A percentile compares a stretch with the other conserved stretches of the same genome.
Conservation (phyloP, 1,139 yeast species). For the Meyerozyma smithsonii region DNA sequence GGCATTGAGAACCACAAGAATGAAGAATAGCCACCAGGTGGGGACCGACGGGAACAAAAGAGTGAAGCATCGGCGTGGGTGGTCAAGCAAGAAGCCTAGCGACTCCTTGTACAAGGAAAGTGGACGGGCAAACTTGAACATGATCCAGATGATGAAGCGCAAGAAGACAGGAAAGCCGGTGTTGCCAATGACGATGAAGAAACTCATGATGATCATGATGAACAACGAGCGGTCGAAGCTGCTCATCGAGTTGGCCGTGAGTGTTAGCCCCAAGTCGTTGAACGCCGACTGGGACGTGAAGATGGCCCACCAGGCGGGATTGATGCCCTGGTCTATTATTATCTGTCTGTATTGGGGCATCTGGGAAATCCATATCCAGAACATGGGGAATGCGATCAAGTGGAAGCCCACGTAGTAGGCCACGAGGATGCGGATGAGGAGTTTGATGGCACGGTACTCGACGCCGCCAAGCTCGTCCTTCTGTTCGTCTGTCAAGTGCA, state of each 20-base stretch:
- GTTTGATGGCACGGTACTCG: slow-evolving; percentile 84
- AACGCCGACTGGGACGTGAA: slow-evolving; percentile 76
- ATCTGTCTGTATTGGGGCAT: slow-evolving; percentile 36
- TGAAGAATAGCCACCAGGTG: slow-evolving; percentile 89
- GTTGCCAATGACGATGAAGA: slow-evolving; percentile 83
- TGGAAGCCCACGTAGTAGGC: slow-evolving; percentile 75
- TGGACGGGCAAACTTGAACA: slow-evolving; percentile 64
- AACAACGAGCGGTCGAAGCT: slow-evolving; percentile 61
- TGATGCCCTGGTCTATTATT: slow-evolving; percentile 51
- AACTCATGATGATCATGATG: slow-evolving; percentile 55
- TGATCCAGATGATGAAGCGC: slow-evolving; percentile 75
- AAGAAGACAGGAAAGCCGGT: slow-evolving; percentile 87
- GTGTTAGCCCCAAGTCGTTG: slow-evolving; percentile 77
- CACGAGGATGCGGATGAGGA: slow-evolving; percentile 63
- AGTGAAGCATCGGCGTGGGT: slow-evolving; percentile 96
- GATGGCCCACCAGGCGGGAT: slow-evolving; percentile 90
- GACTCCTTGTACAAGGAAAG: slow-evolving; percentile 68
- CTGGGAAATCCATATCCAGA: slow-evolving; percentile 63
- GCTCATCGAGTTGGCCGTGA: slow-evolving; percentile 74
- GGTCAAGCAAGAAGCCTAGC: slow-evolving; percentile 81
- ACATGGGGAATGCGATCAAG: slow-evolving; percentile 49
- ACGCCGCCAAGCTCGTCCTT: slow-evolving; percentile 96
- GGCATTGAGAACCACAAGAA: slow-evolving; percentile 65
- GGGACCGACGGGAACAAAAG: slow-evolving; percentile 86
- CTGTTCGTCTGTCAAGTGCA: slow-evolving; percentile 74